Conservation (phyloP, 2,329 filamentous ascomycete species). For the Nannizziopsis barbatae region DNA sequence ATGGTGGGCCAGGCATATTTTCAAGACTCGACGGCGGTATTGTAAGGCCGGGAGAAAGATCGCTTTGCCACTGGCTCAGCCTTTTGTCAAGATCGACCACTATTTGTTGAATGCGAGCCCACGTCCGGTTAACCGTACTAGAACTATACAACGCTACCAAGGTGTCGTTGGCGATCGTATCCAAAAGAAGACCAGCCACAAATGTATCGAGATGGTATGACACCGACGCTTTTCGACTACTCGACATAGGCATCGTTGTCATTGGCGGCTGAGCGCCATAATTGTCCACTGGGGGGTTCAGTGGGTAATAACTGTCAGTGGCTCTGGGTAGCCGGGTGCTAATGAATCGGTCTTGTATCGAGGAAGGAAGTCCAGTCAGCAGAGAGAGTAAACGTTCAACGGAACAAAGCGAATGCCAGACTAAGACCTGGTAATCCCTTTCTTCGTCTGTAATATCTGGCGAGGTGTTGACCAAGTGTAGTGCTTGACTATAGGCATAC, state of each 20-base stretch:
- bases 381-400: slow-evolving; percentile 27
- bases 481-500: slow-evolving; percentile 26
- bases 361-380: slow-evolving; percentile 30
- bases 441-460: slow-evolving; percentile 18
- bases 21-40: neutral
- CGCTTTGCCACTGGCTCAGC: slow-evolving; percentile 26
- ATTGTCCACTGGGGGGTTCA: neutral
- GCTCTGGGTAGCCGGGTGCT: slow-evolving; percentile 24
- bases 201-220: slow-evolving; percentile 11
- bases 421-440: slow-evolving; percentile 26
- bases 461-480: slow-evolving; percentile 29
- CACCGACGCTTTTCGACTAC: neutral
- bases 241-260: slow-evolving; percentile 1
- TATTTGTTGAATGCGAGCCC: slow-evolving; percentile 25
- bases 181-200: slow-evolving; percentile 12
- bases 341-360: slow-evolving; percentile 22
- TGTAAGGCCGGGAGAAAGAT: slow-evolving; percentile 19
- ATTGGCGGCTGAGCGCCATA: neutral
- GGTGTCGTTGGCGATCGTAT: slow-evolving; percentile 22
- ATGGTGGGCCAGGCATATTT: neutral
- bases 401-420: slow-evolving; percentile 33
- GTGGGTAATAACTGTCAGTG: slow-evolving; percentile 13
- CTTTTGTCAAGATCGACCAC: slow-evolving; percentile 23
- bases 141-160: slow-evolving; percentile 27
- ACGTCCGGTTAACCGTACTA: slow-evolving; percentile 22